Evolutionary conservation across 768 basidiomycete genomes (phyloP).

Genomic region (Hygrocybe punicea): DNA sequence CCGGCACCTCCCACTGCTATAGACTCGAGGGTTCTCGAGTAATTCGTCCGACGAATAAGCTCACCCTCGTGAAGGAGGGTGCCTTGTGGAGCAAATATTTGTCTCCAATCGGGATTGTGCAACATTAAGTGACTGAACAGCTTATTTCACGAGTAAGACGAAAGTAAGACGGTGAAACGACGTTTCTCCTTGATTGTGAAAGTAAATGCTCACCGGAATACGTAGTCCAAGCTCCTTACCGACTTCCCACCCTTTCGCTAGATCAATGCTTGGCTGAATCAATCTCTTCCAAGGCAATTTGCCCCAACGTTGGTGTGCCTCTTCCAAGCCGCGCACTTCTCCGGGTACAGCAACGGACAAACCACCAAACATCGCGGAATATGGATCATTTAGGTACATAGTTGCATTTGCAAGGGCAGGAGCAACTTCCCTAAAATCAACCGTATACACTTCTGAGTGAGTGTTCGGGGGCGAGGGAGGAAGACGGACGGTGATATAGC

Average conservation of each 20-base stretch:
- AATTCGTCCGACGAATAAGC: conserved; percentile 63
- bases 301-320: conserved; percentile 82
- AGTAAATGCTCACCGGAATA: conserved; percentile 50
- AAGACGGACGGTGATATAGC: conserved; percentile 80
- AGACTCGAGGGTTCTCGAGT: conserved; percentile 67
- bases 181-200: not conserved
- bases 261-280: conserved; percentile 66
- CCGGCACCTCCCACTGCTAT: conserved; percentile 76
- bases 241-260: conserved; percentile 80
- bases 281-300: conserved; percentile 73
- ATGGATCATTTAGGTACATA: conserved; percentile 67
- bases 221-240: conserved; percentile 71
- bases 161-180: not conserved
- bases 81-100: conserved; percentile 81
- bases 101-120: conserved; percentile 66
- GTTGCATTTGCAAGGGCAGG: conserved; percentile 66
- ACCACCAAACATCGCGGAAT: conserved; percentile 65
- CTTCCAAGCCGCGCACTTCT: conserved; percentile 82
- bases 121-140: conserved; percentile 54
- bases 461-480: conserved; percentile 46
- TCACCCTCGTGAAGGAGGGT: conserved; percentile 71
- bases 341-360: conserved; percentile 88
- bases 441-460: conserved; percentile 59
- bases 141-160: conserved; percentile 27
- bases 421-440: conserved; percentile 89